phyloP scores from a whole-genome alignment of 208 protist genomes.

The Crithidia expoeki region DNA sequence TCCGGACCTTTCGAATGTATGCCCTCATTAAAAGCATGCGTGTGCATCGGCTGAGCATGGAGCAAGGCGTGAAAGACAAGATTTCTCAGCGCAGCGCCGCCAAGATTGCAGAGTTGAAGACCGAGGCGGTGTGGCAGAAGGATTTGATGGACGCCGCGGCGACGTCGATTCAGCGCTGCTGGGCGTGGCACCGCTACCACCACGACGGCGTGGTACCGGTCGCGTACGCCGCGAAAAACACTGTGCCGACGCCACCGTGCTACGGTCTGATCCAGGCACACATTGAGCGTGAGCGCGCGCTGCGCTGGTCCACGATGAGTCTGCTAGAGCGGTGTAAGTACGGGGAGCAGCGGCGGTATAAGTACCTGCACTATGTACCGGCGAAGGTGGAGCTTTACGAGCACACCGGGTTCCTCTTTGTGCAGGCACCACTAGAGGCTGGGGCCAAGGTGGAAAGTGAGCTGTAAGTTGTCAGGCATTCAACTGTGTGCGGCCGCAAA shows the following conservation, averaged over 20 bases:
- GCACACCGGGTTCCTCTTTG: conserved; percentile 13
- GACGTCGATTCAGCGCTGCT: conserved; percentile 75
- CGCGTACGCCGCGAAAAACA: neutral
- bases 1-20: conserved; percentile 74
- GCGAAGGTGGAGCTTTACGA: conserved; percentile 20
- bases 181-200: conserved; percentile 61
- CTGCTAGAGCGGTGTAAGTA: conserved; percentile 45
- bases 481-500: too few relatives aligned
- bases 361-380: conserved; percentile 40
- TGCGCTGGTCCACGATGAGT: conserved; percentile 49
- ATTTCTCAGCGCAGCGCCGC: conserved; percentile 38
- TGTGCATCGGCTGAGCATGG: neutral
- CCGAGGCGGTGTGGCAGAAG: conserved; percentile 69
- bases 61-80: conserved; percentile 29
- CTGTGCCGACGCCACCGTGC: conserved; percentile 40
- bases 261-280: conserved; percentile 66
- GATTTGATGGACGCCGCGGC: conserved; percentile 65
- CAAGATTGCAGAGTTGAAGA: conserved; percentile 47
- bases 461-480: too few relatives aligned
- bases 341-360: conserved; percentile 30
- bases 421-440: neutral
- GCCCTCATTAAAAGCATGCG: conserved; percentile 53
- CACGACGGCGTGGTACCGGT: conserved; percentile 27
- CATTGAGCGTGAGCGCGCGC: conserved; percentile 48
- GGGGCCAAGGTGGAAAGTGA: neutral